Base-by-base conservation (phyloP, 805 yeast genomes). In the Yarrowia deformans region DNA sequence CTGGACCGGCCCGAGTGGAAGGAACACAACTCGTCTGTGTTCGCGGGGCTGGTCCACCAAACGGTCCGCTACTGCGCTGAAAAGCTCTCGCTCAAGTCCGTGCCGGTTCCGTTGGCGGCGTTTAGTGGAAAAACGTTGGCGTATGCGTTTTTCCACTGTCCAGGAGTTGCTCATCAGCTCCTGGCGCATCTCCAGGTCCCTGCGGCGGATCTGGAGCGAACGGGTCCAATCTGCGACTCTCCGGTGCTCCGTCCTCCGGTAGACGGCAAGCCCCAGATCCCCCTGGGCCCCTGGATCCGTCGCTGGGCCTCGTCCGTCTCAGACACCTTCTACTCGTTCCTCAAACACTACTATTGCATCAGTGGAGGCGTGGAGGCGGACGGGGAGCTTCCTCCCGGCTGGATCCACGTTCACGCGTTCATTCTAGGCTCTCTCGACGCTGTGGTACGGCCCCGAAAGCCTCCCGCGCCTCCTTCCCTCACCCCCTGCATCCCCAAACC, bases 61-160 rank as follows among this genome's bases (percentile, higher is more conserved):
- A 88, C 94, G 0, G 77, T 88, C 67, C 84, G 83, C 61, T 84
- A 81, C 72, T 81, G 86, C 68, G 80, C 89, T 13, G 75, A 79
- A 64, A 83, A 84, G 72, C 78, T 87, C 69, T 78, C 81, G 60
- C 73, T 82, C 69, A 87, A 87, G 71, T 81, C 81, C 32, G 79
- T 87, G 12, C 82, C 90, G 0, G 76, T 87, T n/a, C 81, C 89
- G 7, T 77, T 84, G 23, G 81, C 86, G 29, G 91, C 92, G 3
- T 88, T 89, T 72, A 80, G 87, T 13, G 94, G 94, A 7, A 89
- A 90, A 73, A 83, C 87, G 3, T 84, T 90, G 75, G 93, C 93
- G 0, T 85, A 87, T 74, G 79, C 87, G 3, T 90, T 83, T 71
- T 84, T 84, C 75, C 79, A 82, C 70, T 77, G 88, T 3, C 87